Base-by-base conservation (phyloP, 2,329 filamentous ascomycete genomes). In the Leptosphaerulina australis region DNA sequence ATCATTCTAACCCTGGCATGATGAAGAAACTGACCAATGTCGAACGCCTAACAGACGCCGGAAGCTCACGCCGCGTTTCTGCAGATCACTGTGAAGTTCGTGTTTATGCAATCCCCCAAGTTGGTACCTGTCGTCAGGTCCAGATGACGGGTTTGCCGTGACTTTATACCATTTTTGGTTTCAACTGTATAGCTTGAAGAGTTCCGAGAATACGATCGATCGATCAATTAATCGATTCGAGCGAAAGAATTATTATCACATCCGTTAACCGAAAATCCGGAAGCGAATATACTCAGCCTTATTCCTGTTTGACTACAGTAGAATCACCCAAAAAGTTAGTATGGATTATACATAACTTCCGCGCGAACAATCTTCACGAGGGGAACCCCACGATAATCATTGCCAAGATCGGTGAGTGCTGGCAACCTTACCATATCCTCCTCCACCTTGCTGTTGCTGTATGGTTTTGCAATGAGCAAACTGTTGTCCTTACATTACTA, bases 161-260 rank as follows among this genome's bases (percentile, higher is more conserved):
- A 24, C 8, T 10, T 14, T 5, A 9, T 21, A 24, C 39, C 22
- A 18, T 5, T n/a, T 20, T 1, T 7, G n/a, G 24, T 15, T 25
- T 17, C 33, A 33, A 25, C 21, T 24, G 17, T 30, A 46, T 46
- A 12, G 35, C 15, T 25, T 39, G 21, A 12, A 18, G 9, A 26
- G 8, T 21, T 20, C n/a, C 20, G 10, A 22, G 28, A 34, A 46
- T 38, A 8, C 15, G 11, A 26, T 39, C 35, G 21, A 39, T 39
- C 12, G 44, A 46, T 46, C 35, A 28, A 46, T 39, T 39, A 28
- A 39, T 46, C 41, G 41, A 44, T 46, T 28, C 21, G 35, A 34
- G 17, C 8, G 21, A 12, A 14, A 38, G 10, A 5, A 15, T 10
- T n/a, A n/a, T 29, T 15, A 11, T 29, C 2, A 25, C 24, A n/a